These are phyloP conservation scores for Psilocybe azurescens DNA, from an alignment of 768 basidiomycete genomes.

Conservation along the genomic window DNA sequence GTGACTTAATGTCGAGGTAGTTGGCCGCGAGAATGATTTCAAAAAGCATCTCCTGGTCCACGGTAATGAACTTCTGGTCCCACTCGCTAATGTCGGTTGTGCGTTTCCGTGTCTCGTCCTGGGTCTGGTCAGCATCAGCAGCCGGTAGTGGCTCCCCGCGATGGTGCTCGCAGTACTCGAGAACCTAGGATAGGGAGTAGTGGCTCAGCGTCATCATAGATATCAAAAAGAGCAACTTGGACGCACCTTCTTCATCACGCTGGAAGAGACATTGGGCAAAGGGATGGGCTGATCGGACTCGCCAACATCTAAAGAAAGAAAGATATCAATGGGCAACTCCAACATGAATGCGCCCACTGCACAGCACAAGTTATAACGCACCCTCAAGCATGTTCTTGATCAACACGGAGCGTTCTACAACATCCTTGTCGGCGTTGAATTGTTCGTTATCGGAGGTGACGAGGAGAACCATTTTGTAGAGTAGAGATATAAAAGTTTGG, in stretches of 20 bases:
- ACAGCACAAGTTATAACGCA: conserved; percentile 37
- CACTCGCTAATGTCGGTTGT: conserved; percentile 99
- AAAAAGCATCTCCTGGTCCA: conserved; percentile 99
- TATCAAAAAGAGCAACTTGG: conserved; percentile 10
- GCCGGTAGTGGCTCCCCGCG: conserved; percentile 95
- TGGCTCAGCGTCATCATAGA: conserved; percentile 14
- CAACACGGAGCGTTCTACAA: conserved; percentile 93
- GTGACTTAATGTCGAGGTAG: conserved; percentile 99
- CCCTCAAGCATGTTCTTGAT: conserved; percentile 99
- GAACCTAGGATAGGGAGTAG: conserved; percentile 58
- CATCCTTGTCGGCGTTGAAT: conserved; percentile 91
- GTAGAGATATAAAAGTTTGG: conserved; percentile 18
- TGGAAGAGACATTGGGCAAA: conserved; percentile 91
- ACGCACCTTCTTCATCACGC: conserved; percentile 88
- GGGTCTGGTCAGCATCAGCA: conserved; percentile 77
- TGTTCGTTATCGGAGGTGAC: conserved; percentile 96
- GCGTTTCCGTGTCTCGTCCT: conserved; percentile 95
- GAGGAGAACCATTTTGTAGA: conserved; percentile 75
- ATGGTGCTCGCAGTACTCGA: conserved; percentile 99
- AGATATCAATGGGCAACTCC: conserved; percentile 19
- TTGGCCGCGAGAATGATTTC: conserved; percentile 99
- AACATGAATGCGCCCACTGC: conserved; percentile 12
- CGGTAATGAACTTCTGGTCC: conserved; percentile 98
- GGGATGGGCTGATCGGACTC: conserved; percentile 95
- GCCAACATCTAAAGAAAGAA: conserved; percentile 73